Conservation (phyloP, 345 rosid genomes). For the Eucalyptus cloeziana region DNA sequence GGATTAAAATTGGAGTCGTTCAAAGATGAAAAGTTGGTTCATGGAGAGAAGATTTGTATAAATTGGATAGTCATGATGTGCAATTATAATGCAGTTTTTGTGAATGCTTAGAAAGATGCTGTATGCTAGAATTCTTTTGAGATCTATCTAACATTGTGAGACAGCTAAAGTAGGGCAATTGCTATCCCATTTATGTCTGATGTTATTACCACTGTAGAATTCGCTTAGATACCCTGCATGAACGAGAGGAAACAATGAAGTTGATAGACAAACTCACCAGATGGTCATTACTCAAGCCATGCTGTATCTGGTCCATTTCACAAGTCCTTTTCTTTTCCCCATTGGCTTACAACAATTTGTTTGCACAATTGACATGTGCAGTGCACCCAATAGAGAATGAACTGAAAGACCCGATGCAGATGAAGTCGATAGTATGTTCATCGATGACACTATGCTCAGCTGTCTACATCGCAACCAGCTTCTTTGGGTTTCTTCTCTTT, state of each 20-base stretch:
- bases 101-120: background rate
- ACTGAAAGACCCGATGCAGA: constrained; percentile 35
- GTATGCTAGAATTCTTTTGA: background rate
- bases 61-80: background rate
- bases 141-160: background rate
- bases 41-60: background rate
- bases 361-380: background rate
- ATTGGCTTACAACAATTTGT: background rate
- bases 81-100: background rate
- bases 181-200: background rate
- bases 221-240: background rate
- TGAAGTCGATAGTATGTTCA: constrained; percentile 43
- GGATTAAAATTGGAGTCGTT: background rate
- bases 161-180: background rate
- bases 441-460: constrained; percentile 42
- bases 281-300: background rate
- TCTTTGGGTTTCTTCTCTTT: constrained; percentile 57
- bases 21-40: background rate
- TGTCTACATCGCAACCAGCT: constrained; percentile 59
- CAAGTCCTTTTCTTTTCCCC: background rate
- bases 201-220: background rate
- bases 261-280: background rate
- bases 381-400: constrained; percentile 68
- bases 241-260: background rate
- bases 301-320: background rate